These are phyloP conservation scores for Diplodia mutila DNA, from an alignment of 2,329 filamentous ascomycete species.

Conservation along the genomic window DNA sequence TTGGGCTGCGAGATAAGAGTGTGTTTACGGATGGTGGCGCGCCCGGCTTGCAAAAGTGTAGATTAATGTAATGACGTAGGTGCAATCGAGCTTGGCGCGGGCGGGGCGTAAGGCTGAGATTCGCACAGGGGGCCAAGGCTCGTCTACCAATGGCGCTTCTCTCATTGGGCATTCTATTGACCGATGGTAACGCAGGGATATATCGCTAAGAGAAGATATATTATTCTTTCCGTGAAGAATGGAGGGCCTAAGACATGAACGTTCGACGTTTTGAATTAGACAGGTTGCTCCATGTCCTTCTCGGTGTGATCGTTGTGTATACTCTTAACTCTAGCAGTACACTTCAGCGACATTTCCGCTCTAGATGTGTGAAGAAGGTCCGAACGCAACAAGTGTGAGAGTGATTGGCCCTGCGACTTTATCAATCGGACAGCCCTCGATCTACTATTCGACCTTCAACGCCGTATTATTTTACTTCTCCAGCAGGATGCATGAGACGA, in stretches of 20 bases:
- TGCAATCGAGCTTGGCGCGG: not conserved
- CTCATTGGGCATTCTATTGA: not conserved
- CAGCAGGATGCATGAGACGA: not conserved
- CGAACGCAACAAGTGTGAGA: not conserved
- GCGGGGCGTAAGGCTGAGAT: constrained; percentile 22
- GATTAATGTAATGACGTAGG: constrained; percentile 6
- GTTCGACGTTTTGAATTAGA: not conserved
- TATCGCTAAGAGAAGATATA: not conserved
- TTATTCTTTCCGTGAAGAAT: not conserved
- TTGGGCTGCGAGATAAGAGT: not conserved
- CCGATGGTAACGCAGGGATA: not conserved
- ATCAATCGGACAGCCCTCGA: not conserved
- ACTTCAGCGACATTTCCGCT: not conserved
- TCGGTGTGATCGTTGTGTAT: not conserved
- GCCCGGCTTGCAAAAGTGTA: constrained; percentile 1
- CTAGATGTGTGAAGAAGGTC: not conserved
- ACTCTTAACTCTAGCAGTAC: not conserved
- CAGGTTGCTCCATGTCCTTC: not conserved
- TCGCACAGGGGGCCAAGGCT: constrained; percentile 7
- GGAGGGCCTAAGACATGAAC: not conserved
- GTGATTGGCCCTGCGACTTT: not conserved
- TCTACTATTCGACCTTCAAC: not conserved
- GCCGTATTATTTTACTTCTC: not conserved
- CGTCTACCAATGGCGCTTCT: not conserved
- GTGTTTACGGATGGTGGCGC: not conserved